Evolutionary conservation across 1,139 yeast genomes (phyloP).

Genomic region (Saccharomyces hybrid): DNA sequence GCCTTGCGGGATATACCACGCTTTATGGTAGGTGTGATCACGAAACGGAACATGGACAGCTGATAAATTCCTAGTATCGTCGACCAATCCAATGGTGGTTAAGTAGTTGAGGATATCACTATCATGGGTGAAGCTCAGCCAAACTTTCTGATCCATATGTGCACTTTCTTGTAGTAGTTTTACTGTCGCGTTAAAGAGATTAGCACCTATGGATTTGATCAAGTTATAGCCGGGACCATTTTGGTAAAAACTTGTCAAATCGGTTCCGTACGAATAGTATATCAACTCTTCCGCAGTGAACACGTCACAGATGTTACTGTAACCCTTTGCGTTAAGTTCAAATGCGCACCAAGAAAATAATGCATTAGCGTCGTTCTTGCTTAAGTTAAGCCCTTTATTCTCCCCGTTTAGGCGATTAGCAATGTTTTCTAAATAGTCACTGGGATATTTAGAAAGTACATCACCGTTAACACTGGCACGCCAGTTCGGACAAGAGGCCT

Average conservation of each 20-base stretch:
- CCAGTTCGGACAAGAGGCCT: too few relatives aligned
- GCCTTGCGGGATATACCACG: conserved; percentile 44
- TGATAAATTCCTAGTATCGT: conserved; percentile 21
- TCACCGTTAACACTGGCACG: too few relatives aligned
- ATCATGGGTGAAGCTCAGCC: conserved; percentile 52
- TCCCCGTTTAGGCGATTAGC: conserved; percentile 10
- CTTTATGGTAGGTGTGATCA: conserved; percentile 15
- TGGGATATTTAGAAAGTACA: too few relatives aligned
- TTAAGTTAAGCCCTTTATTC: conserved; percentile 39
- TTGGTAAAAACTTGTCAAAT: too few relatives aligned
- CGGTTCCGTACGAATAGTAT: too few relatives aligned
- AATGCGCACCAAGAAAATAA: conserved; percentile 49
- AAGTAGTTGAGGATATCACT: conserved; percentile 45
- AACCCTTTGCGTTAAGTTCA: conserved; percentile 48
- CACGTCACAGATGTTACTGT: conserved; percentile 41
- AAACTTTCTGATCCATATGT: too few relatives aligned
- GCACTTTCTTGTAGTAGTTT: conserved; percentile 22
- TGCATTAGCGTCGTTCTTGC: conserved; percentile 36
- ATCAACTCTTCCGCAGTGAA: too few relatives aligned
- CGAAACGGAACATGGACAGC: conserved; percentile 38
- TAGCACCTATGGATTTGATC: conserved; percentile 41
- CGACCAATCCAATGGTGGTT: conserved; percentile 45
- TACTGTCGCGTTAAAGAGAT: conserved; percentile 41
- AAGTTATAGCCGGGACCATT: conserved; percentile 16
- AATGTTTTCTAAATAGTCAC: too few relatives aligned